Evolutionary conservation across 306 rosid genomes (phyloP), one percentile per base, ranked within the genome.

Genomic region (Vicia villosa): DNA sequence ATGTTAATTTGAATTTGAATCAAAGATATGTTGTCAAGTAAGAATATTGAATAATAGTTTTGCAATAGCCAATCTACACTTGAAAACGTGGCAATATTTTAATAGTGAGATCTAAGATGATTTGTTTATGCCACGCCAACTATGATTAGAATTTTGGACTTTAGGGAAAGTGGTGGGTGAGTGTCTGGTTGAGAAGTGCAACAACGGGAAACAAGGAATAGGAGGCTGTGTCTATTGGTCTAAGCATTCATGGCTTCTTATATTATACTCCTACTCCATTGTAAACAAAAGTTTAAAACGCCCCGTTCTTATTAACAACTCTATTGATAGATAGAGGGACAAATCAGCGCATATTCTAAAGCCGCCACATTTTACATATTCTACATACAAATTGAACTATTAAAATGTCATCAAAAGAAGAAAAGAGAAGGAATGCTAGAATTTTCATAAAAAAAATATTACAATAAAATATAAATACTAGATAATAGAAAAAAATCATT

Each of bases 81-180:
- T 52, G 59, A 55, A 54, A 55, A 24, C 37, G 1, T 24, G 24
- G 19, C 37, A 55, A 55, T 54, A 54, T 13, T 55, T 55, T 20
- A 30, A 2, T 50, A 41, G 40, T 40, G 55, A 62, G 10, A 72
- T 40, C 69, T 62, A 16, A 58, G 36, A 38, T 38, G 70, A 40
- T 68, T 79, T 73, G 30, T 68, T 19, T 21, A 28, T 49, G 46
- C 65, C 77, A 78, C 42, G 30, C 65, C 8, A 72, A 66, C 66
- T 42, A 78, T 58, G 28, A 77, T 77, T 54, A 70, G 26, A n/a
- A 40, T 56, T 16, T 65, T 47, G 57, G 40, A 58, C 57, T 19
- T 41, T 52, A 46, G 12, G 6, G 5, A n/a, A 21, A 32, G 68
- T 37, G 66, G 69, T 58, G 37, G 82, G 74, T 46, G 68, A 17